Percentiles rank a stretch among this genome's conserved stretches.
Evolutionary conservation across 2,329 filamentous ascomycete genomes (phyloP).

Genomic region (Pseudogymnoascus sp.): DNA sequence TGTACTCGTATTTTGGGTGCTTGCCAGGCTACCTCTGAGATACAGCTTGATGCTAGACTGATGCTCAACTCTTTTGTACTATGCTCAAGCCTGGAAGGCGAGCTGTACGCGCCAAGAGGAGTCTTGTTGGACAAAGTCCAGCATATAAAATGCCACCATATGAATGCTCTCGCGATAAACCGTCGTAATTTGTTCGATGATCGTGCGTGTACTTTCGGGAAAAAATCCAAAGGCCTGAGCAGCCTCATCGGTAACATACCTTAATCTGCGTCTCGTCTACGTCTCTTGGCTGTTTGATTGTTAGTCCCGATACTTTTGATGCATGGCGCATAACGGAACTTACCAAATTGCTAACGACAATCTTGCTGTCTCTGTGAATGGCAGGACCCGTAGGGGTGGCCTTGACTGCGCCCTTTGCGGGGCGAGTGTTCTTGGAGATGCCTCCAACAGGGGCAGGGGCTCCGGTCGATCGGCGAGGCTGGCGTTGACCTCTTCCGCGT

Average conservation of each 20-base stretch:
- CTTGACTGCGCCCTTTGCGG: conserved; percentile 54
- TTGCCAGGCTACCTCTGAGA: conserved; percentile 48
- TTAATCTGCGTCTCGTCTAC: conserved; percentile 97
- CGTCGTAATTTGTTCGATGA: conserved; percentile 8
- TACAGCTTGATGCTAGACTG: conserved; percentile 43
- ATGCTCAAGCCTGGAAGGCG: conserved; percentile 28
- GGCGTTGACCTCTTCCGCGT: conserved; percentile 38
- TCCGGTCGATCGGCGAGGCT: conserved; percentile 27
- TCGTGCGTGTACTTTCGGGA: conserved; percentile 54
- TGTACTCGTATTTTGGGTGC: conserved; percentile 35
- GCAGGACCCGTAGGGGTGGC: conserved; percentile 59
- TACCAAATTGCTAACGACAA: conserved; percentile 98
- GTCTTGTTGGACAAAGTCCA: conserved; percentile 11
- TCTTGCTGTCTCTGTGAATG: conserved; percentile 75
- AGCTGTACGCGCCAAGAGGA: conserved; percentile 19
- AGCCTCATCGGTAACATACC: conserved; percentile 97
- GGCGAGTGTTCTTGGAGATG: conserved; percentile 68
- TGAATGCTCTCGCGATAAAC: conserved; percentile 2
- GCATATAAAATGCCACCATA: conserved; percentile 11
- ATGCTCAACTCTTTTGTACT: conserved; percentile 51
- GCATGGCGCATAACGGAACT: conserved; percentile 34
- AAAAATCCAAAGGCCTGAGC: conserved; percentile 61
- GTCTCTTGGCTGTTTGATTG: conserved; percentile 69
- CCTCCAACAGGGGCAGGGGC: conserved; percentile 72
- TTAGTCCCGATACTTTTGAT: conserved; percentile 13